phyloP scores from a whole-genome alignment of 768 basidiomycete genomes.

The Termitomyces sp. region DNA sequence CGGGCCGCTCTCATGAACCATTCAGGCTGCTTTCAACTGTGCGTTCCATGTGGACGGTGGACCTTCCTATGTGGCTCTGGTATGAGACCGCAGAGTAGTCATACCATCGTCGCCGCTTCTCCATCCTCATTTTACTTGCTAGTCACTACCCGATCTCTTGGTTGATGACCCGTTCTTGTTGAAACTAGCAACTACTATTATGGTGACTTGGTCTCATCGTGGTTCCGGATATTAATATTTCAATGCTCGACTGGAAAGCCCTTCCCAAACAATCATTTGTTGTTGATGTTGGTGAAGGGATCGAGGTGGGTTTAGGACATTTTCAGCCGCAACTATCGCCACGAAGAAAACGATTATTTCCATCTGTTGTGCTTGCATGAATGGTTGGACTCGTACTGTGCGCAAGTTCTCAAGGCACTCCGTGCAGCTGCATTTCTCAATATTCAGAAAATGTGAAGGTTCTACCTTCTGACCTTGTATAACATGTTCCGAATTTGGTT shows the following conservation, averaged over 20 bases:
- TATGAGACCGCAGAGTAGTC: neutral
- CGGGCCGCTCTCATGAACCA: slow-evolving; percentile 15
- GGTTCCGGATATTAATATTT: no score
- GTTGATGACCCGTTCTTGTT: slow-evolving; percentile 4
- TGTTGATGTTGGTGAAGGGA: slow-evolving; percentile 29
- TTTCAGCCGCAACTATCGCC: slow-evolving; percentile 18
- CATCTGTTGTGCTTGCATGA: slow-evolving; percentile 32
- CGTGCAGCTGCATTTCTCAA: slow-evolving; percentile 26
- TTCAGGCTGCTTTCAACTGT: slow-evolving; percentile 10
- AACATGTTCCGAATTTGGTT: neutral
- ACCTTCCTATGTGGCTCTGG: neutral
- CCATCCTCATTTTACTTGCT: neutral
- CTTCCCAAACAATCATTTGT: slow-evolving; percentile 18
- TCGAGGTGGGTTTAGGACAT: no score
- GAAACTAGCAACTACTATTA: no score
- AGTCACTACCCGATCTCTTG: neutral
- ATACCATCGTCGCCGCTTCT: slow-evolving; percentile 1
- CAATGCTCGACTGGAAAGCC: slow-evolving; percentile 23
- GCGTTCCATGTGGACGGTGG: neutral
- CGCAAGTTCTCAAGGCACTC: slow-evolving; percentile 29
- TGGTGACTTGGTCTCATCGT: no score
- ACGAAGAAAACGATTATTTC: slow-evolving; percentile 16
- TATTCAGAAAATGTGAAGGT: slow-evolving; percentile 12
- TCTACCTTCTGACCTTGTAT: neutral
- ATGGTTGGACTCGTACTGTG: slow-evolving; percentile 30